A percentile compares a stretch with the other conserved stretches of the same genome.
Evolutionary conservation across 2,329 filamentous ascomycete genomes (phyloP).

Genomic region (Beauveria rudraprayagi): DNA sequence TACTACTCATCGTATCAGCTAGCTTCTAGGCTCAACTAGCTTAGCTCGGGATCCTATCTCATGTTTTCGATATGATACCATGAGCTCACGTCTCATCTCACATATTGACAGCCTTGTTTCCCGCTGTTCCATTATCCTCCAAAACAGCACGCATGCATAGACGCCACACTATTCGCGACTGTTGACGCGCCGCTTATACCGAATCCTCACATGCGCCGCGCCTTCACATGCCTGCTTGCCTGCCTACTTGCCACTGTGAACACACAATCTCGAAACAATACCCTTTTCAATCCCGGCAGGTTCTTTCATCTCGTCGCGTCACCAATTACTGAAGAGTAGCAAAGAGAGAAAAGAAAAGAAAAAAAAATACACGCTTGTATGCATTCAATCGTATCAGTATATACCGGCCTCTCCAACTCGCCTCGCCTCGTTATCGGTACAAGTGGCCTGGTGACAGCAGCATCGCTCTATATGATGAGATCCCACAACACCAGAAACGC

Average conservation of each 20-base stretch:
- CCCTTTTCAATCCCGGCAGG: neutral
- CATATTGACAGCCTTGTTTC: neutral
- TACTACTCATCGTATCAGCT: neutral
- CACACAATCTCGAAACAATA: neutral
- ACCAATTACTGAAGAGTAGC: neutral
- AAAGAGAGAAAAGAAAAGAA: neutral
- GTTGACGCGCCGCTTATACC: neutral
- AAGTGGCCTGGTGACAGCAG: neutral
- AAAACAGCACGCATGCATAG: neutral
- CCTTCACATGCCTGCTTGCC: neutral
- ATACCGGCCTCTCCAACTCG: neutral
- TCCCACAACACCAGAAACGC: conserved; percentile 71
- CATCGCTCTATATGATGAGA: conserved; percentile 44
- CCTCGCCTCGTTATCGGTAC: neutral
- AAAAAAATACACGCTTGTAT: conserved; percentile 1
- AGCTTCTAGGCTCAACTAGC: neutral
- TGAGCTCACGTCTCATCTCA: neutral
- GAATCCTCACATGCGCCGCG: neutral
- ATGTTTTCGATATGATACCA: neutral
- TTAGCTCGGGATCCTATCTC: neutral
- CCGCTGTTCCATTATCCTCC: neutral
- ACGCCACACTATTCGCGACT: neutral
- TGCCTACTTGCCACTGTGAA: neutral
- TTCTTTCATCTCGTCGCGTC: neutral
- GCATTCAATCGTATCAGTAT: neutral